A percentile compares a stretch with the other conserved stretches of the same genome.
Evolutionary conservation across 2,329 filamentous ascomycete genomes (phyloP).

Genomic region (Aulographum hederae): DNA sequence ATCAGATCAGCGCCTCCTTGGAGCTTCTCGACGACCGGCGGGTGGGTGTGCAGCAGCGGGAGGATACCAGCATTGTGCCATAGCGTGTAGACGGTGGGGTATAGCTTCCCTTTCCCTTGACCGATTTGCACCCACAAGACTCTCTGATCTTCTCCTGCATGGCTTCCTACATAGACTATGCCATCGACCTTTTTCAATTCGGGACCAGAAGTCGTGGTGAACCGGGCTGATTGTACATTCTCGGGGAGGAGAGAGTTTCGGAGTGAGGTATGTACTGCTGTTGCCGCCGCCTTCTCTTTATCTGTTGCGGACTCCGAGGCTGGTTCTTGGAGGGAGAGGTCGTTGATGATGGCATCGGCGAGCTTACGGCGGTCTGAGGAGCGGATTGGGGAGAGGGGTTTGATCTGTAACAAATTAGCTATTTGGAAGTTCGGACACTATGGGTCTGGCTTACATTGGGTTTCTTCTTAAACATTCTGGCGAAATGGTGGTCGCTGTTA

Average conservation of each 20-base stretch:
- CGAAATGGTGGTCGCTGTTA: too few relatives aligned
- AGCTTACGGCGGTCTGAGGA: slow-evolving; percentile 50
- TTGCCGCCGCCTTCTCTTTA: slow-evolving; percentile 24
- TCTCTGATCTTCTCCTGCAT: slow-evolving; percentile 36
- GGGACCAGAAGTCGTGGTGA: slow-evolving; percentile 46
- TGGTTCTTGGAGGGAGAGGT: slow-evolving; percentile 35
- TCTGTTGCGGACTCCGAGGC: slow-evolving; percentile 15
- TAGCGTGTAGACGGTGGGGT: slow-evolving; percentile 43
- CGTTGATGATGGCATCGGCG: slow-evolving; percentile 47
- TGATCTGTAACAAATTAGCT: too few relatives aligned
- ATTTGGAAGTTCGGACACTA: too few relatives aligned
- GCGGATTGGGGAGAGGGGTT: slow-evolving; percentile 45
- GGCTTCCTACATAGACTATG: slow-evolving; percentile 44
- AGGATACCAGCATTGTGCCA: slow-evolving; percentile 45
- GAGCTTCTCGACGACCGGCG: slow-evolving; percentile 42
- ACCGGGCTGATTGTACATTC: slow-evolving; percentile 41
- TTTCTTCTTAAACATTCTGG: too few relatives aligned
- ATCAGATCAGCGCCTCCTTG: slow-evolving; percentile 48
- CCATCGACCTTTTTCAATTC: slow-evolving; percentile 42
- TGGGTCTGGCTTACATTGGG: too few relatives aligned
- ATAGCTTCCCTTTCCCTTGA: slow-evolving; percentile 38
- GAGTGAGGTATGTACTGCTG: slow-evolving; percentile 28
- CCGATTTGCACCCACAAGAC: slow-evolving; percentile 47
- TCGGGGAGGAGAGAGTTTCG: slow-evolving; percentile 45
- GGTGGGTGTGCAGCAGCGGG: slow-evolving; percentile 44